Base-by-base conservation (phyloP, 257 asterid species). In the Solanum chiquidenum region DNA sequence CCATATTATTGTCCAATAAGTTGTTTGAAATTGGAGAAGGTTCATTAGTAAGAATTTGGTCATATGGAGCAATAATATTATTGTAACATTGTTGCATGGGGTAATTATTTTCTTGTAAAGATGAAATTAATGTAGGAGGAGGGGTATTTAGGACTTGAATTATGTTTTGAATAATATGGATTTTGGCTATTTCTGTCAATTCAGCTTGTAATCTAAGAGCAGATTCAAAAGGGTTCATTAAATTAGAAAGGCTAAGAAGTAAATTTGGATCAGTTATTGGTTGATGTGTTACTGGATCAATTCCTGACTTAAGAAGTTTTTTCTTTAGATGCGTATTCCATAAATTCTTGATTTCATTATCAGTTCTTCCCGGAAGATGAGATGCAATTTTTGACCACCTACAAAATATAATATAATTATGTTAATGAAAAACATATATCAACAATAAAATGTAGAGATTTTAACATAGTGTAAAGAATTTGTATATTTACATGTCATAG, bases 371-470 rank as follows among this genome's bases (percentile, higher is more conserved):
- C 0, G 96, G 95, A 58, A 94, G 96, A 71, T 68, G 91, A 74
- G 90, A 84, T 33, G 98, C 98, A 62, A 93, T 94, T 75, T 87
- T 90, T 31, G 96, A 92, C 98, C 98, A 94, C 89, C 98, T 94
- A 73, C 85, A 83, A 37, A 64, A 60, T 12, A 64, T 84, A 7
- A 31, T 62, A 23, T 62, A 25, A 27, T 23, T 0, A 38, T 4
- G 6, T 35, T 33, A 55, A 55, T 71, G 40, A 10, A 31, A n/a
- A 44, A 31, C 9, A 62, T 0, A 35, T 9, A 40, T 7, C 3
- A 8, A 21, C 2, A 21, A 21, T 2, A 35, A 75, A 75, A 13
- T 60, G 16, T 34, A 8, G 18, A 21, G 13, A 25, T 64, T 25
- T 75, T 21, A 75, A 74, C 44, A 44, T 44, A 44, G 52, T 44